Percentiles rank a stretch among this genome's conserved stretches.
These are phyloP conservation scores for Trichoderma citrinoviride DNA, from an alignment of 2,329 filamentous ascomycete species.

Conservation along the genomic window DNA sequence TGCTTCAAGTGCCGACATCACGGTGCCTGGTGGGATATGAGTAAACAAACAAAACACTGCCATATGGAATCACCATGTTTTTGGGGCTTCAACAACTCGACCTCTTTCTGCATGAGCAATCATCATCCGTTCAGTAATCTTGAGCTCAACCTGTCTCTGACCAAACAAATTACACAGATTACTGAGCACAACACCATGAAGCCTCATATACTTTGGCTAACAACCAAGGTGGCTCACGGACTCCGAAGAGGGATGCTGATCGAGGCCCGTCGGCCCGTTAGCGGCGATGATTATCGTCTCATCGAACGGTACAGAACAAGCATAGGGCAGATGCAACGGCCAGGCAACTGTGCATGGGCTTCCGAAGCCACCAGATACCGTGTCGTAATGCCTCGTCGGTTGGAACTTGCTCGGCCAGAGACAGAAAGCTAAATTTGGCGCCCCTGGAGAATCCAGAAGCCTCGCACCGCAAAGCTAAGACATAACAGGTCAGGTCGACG, in stretches of 20 bases:
- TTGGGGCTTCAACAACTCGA: conserved; percentile 11
- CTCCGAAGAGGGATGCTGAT: background rate
- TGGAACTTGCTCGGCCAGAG: background rate
- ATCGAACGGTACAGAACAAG: background rate
- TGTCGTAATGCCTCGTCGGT: background rate
- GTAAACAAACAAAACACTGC: background rate
- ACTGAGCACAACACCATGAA: background rate
- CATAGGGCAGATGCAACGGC: background rate
- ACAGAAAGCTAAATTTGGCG: background rate
- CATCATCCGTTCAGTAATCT: background rate
- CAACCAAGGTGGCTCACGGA: background rate
- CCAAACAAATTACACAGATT: background rate
- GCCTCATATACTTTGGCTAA: background rate
- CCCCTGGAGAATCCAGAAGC: background rate
- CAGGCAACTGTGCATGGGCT: background rate
- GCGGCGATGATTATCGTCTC: conserved; percentile 3
- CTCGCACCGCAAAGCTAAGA: background rate
- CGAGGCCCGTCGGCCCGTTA: conserved; percentile 10
- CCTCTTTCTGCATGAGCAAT: background rate
- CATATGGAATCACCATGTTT: background rate
- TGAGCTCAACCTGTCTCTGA: background rate
- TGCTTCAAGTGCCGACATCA: background rate
- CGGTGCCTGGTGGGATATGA: background rate
- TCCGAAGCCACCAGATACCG: background rate
- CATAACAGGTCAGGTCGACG: background rate